Percentiles rank a stretch among this genome's conserved stretches.
Conservation (phyloP, 352 stramenopile species). For the Phytophthora ohioensis region DNA sequence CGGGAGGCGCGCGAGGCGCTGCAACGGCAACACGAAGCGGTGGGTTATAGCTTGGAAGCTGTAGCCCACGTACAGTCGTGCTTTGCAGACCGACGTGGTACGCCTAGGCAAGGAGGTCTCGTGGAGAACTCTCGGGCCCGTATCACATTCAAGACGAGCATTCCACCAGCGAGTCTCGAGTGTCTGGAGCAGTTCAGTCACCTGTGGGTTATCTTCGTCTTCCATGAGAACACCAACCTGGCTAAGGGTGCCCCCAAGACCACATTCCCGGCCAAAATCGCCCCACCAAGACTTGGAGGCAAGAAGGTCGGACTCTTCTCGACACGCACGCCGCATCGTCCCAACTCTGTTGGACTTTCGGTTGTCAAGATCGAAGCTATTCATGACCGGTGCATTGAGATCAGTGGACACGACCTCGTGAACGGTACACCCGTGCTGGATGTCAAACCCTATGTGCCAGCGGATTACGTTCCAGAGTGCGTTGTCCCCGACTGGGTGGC, state of each 20-base stretch:
- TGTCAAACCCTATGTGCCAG: conserved; percentile 98
- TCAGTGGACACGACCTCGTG: conserved; percentile 94
- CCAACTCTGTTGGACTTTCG: conserved; percentile 95
- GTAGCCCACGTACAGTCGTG: conserved; percentile 85
- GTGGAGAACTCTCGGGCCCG: conserved; percentile 70
- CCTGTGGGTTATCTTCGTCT: conserved; percentile 92
- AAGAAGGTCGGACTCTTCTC: conserved; percentile 95
- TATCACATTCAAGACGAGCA: conserved; percentile 79
- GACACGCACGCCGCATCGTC: conserved; percentile 96
- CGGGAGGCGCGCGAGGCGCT: conserved; percentile 69
- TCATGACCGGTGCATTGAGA: conserved; percentile 82
- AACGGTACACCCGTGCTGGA: conserved; percentile 98
- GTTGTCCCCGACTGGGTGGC: conserved; percentile 77
- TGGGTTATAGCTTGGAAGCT: conserved; percentile 76
- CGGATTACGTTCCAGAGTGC: conserved; percentile 70
- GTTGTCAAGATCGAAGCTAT: conserved; percentile 92
- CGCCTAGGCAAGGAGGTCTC: conserved; percentile 81
- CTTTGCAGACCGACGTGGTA: conserved; percentile 88
- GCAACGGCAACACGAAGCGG: conserved; percentile 65
- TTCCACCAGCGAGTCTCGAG: conserved; percentile 80
- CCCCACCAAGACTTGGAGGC: conserved; percentile 72
- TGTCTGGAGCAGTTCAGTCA: conserved; percentile 90
- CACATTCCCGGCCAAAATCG: conserved; percentile 86
- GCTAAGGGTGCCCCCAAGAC: conserved; percentile 59
- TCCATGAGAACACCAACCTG: conserved; percentile 92